Evolutionary conservation across 805 yeast genomes (phyloP).

Genomic region (Candida railenensis): DNA sequence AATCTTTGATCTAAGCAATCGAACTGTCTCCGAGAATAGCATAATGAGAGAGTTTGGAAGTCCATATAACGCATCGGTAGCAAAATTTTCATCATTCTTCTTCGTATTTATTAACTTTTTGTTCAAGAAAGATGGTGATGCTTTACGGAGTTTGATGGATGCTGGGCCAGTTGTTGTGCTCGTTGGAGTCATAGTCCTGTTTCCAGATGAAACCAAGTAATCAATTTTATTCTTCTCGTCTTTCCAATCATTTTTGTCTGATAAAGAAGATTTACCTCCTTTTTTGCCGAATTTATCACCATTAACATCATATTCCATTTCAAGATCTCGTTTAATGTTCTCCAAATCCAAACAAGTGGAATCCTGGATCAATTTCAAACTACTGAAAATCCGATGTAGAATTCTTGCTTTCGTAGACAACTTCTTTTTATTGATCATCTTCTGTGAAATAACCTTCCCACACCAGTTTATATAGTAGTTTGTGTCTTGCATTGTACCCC

Average conservation of each 20-base stretch:
- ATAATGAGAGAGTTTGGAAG: slow-evolving; percentile 77
- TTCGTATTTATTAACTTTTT: slow-evolving; percentile 45
- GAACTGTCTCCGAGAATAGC: slow-evolving; percentile 71
- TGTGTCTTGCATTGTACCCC: slow-evolving; percentile 90
- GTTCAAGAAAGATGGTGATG: slow-evolving; percentile 41
- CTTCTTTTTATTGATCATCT: slow-evolving; percentile 62
- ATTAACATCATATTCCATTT: slow-evolving; percentile 32
- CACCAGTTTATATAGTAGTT: slow-evolving; percentile 73
- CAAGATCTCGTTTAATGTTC: slow-evolving; percentile 35
- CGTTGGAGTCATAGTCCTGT: slow-evolving; percentile 11
- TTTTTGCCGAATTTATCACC: slow-evolving; percentile 28
- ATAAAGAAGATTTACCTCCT: not conserved
- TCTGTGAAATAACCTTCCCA: slow-evolving; percentile 67
- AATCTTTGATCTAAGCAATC: slow-evolving; percentile 60
- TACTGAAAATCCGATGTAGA: slow-evolving; percentile 75
- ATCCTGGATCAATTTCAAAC: slow-evolving; percentile 73
- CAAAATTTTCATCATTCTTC: slow-evolving; percentile 55
- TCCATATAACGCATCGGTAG: slow-evolving; percentile 82
- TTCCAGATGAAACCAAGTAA: slow-evolving; percentile 11
- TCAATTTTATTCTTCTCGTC: slow-evolving; percentile 18
- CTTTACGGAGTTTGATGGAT: slow-evolving; percentile 10
- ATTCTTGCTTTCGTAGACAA: slow-evolving; percentile 74
- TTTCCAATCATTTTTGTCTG: slow-evolving; percentile 7
- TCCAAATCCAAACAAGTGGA: slow-evolving; percentile 53
- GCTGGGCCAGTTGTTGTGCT: not conserved